Percentiles rank a stretch among this genome's conserved stretches.
Conservation (phyloP, 2,329 filamentous ascomycete species). For the Colletotrichum sp. region DNA sequence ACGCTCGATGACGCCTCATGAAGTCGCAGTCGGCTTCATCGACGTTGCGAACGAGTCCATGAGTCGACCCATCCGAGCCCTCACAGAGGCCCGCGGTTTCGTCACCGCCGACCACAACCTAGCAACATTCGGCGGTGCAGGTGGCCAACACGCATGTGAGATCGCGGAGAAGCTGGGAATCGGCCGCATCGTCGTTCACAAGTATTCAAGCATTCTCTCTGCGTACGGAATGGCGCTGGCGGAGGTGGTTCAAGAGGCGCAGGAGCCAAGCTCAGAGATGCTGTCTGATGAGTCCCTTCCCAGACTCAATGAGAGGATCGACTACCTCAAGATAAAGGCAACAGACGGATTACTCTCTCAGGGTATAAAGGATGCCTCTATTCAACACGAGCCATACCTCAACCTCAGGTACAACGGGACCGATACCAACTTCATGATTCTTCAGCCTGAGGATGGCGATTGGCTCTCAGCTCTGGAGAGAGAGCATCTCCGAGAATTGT, state of each 20-base stretch:
- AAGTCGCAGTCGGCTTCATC: conserved; percentile 35
- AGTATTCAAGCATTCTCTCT: conserved; percentile 33
- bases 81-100: conserved; percentile 39
- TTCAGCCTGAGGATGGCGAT: conserved; percentile 26
- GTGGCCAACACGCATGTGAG: conserved; percentile 44
- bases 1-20: background rate
- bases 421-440: conserved; percentile 47
- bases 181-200: conserved; percentile 39
- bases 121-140: conserved; percentile 37
- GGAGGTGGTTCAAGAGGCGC: conserved; percentile 38
- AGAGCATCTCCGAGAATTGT: conserved; percentile 41
- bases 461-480: conserved; percentile 36
- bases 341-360: conserved; percentile 37
- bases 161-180: conserved; percentile 42
- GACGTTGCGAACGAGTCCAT: conserved; percentile 39
- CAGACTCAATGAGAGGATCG: conserved; percentile 25
- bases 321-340: conserved; percentile 31
- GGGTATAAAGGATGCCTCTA: background rate
- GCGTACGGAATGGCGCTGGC: conserved; percentile 45
- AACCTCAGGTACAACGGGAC: conserved; percentile 49
- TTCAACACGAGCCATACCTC: conserved; percentile 37
- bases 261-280: conserved; percentile 30
- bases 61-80: conserved; percentile 37
- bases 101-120: conserved; percentile 37
- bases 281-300: conserved; percentile 14